These are phyloP conservation scores for Cercospora janseana DNA, from an alignment of 2,329 filamentous ascomycete genomes.

Conservation along the genomic window DNA sequence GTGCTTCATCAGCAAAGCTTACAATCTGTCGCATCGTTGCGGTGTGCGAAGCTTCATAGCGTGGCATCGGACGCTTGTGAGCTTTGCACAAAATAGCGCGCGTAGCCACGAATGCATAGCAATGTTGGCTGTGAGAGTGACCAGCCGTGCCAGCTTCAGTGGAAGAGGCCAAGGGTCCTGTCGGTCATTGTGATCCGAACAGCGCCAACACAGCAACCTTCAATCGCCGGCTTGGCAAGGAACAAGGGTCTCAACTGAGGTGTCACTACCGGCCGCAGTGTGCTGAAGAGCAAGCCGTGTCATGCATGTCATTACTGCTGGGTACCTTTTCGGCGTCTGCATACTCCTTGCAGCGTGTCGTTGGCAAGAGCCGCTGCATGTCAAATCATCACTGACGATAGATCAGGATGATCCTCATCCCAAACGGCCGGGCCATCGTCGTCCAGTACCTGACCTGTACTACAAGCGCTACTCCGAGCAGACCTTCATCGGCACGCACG, in stretches of 20 bases:
- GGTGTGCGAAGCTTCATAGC: no score
- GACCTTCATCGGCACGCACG: conserved; percentile 63
- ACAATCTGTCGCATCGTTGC: no score
- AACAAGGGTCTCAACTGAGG: neutral
- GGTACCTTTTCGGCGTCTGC: neutral
- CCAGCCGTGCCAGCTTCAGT: no score
- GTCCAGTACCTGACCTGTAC: conserved; percentile 50
- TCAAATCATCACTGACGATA: neutral
- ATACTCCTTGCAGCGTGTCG: neutral
- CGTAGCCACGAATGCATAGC: no score
- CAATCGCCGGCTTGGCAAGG: conserved; percentile 4
- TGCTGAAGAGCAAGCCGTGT: neutral
- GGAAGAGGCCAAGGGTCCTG: no score
- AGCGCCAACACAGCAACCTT: no score
- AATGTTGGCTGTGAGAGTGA: no score
- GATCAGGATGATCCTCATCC: conserved; percentile 19
- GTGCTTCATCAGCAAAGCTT: no score
- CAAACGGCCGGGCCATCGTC: conserved; percentile 22
- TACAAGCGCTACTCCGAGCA: conserved; percentile 57
- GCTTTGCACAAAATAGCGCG: no score
- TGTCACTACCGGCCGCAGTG: neutral
- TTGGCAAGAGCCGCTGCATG: neutral
- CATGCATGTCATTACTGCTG: neutral
- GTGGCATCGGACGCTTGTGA: no score
- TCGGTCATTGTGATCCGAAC: no score